phyloP scores from a whole-genome alignment of 441 rosid genomes.

The Macaranga tanarius region DNA sequence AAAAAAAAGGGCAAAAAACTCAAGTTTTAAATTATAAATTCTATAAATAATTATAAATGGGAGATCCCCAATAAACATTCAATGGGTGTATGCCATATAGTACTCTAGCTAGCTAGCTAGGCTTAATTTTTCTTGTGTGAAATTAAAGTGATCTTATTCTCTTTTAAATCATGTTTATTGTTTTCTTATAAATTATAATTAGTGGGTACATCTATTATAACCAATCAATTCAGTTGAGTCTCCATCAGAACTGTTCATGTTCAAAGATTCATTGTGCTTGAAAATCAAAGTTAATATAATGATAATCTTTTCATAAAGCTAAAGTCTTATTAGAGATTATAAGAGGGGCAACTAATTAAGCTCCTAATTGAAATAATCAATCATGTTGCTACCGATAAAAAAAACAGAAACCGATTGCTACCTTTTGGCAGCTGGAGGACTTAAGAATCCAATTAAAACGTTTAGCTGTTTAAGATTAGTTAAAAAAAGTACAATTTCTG shows the following conservation, averaged over 20 bases:
- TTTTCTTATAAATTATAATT: neutral
- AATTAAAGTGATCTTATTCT: too few species aligned
- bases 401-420: neutral
- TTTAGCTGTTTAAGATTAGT: too few species aligned
- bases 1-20: too few species aligned
- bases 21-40: neutral
- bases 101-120: too few species aligned
- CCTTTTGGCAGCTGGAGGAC: neutral
- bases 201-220: neutral
- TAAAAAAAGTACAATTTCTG: too few species aligned
- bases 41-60: neutral
- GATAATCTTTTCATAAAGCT: neutral
- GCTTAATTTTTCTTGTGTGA: neutral
- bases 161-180: neutral
- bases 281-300: neutral
- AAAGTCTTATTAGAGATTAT: neutral
- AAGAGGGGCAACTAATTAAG: neutral
- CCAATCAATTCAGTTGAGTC: constrained; percentile 11
- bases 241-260: neutral
- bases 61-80: neutral
- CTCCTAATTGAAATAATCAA: neutral
- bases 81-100: neutral
- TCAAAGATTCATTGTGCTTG: neutral
- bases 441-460: neutral
- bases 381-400: neutral